Evolutionary conservation across 768 basidiomycete genomes (phyloP).

Genomic region (Cystobasidiopsis lactophilus): DNA sequence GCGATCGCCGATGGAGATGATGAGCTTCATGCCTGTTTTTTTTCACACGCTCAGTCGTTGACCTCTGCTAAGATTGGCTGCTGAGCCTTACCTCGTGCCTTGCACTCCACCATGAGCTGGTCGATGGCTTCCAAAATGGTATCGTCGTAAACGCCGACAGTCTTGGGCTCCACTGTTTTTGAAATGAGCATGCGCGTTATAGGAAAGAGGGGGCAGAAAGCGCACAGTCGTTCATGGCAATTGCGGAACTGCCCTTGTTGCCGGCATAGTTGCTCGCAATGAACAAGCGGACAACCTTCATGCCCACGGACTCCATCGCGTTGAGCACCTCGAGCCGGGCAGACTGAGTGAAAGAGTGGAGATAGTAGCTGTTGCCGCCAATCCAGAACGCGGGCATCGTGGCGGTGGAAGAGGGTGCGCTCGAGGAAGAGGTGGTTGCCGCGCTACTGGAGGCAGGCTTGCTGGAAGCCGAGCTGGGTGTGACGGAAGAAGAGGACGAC

Average conservation of each 20-base stretch:
- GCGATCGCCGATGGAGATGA: slow-evolving; percentile 20
- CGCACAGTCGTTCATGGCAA: slow-evolving; percentile 9
- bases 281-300: slow-evolving; percentile 20
- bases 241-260: slow-evolving; percentile 17
- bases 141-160: slow-evolving; percentile 21
- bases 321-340: slow-evolving; percentile 17
- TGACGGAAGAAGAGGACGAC: too few relatives aligned
- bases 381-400: neutral
- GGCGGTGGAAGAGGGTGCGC: too few relatives aligned
- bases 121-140: slow-evolving; percentile 20
- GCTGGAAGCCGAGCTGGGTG: too few relatives aligned
- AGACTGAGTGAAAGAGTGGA: slow-evolving; percentile 11
- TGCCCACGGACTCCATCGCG: slow-evolving; percentile 17
- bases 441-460: too few relatives aligned
- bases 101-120: slow-evolving; percentile 20
- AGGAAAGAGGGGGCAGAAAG: neutral
- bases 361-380: slow-evolving; percentile 21
- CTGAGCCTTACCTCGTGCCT: slow-evolving; percentile 8
- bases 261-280: slow-evolving; percentile 10
- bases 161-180: slow-evolving; percentile 14
- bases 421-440: too few relatives aligned
- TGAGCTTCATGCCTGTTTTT: slow-evolving; percentile 18
- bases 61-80: neutral
- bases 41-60: neutral
- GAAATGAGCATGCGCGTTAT: too few relatives aligned